A percentile compares a stretch with the other conserved stretches of the same genome.
Evolutionary conservation across 1,284 basidiomycete species (phyloP).

Genomic region (Malassezia brasiliensis): DNA sequence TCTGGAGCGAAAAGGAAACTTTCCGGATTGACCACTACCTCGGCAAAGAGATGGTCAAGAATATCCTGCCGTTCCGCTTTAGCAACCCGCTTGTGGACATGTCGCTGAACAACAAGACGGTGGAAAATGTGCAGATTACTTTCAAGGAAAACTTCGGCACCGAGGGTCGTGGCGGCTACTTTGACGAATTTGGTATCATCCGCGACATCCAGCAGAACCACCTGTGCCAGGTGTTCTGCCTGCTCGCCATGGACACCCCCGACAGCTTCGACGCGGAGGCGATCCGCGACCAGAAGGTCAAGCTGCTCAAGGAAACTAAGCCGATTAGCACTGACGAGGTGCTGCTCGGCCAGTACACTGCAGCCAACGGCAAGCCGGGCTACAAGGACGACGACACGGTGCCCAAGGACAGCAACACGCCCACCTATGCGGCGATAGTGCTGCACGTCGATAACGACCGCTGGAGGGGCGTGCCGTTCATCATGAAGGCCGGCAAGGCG

Average conservation of each 20-base stretch:
- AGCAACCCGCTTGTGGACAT: constrained; percentile 44
- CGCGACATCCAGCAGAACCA: constrained; percentile 50
- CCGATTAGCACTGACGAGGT: constrained; percentile 43
- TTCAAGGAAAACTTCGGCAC: constrained; percentile 50
- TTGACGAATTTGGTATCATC: constrained; percentile 50
- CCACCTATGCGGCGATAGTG: constrained; percentile 48
- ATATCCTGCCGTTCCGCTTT: constrained; percentile 44
- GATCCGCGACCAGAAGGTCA: constrained; percentile 49
- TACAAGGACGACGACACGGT: constrained; percentile 50
- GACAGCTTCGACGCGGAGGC: constrained; percentile 46
- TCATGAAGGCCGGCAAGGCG: constrained; percentile 47
- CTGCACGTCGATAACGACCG: constrained; percentile 42
- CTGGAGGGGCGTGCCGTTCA: constrained; percentile 46
- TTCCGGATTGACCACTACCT: constrained; percentile 49
- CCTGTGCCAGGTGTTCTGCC: constrained; percentile 45
- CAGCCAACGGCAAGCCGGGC: constrained; percentile 47
- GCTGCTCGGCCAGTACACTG: constrained; percentile 48
- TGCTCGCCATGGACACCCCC: constrained; percentile 49
- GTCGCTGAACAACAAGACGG: constrained; percentile 45
- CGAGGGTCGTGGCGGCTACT: constrained; percentile 50
- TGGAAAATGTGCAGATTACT: constrained; percentile 49
- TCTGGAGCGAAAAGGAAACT: constrained; percentile 47
- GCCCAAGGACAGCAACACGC: constrained; percentile 49
- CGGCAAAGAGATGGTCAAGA: constrained; percentile 49
- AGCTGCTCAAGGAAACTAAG: constrained; percentile 44